Conservation (phyloP, 805 yeast genomes). For the Candida insectorum region DNA sequence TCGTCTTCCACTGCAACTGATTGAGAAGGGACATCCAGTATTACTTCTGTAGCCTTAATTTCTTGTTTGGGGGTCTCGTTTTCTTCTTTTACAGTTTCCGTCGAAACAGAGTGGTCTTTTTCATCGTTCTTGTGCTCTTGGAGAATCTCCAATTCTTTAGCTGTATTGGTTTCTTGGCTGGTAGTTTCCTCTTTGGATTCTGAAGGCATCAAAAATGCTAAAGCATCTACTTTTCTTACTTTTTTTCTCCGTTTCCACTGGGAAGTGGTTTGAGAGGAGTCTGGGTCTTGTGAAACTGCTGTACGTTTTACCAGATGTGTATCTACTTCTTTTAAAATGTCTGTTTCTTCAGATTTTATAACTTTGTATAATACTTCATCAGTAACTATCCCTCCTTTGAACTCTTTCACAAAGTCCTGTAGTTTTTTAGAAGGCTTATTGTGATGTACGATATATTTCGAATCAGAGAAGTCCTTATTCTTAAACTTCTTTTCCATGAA, state of each 20-base stretch:
- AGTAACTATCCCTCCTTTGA: conserved; percentile 2
- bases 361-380: conserved; percentile 5
- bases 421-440: conserved; percentile 3
- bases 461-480: background rate
- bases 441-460: conserved; percentile 3
- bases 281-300: conserved; percentile 3
- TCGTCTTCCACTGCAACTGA: background rate
- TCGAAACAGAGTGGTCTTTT: background rate
- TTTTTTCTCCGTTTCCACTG: conserved; percentile 6
- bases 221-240: conserved; percentile 5
- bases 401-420: conserved; percentile 3
- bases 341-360: conserved; percentile 1
- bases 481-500: conserved; percentile 6
- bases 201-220: conserved; percentile 7
- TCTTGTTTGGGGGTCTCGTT: background rate
- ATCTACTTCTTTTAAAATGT: background rate
- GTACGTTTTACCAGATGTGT: conserved; percentile 1
- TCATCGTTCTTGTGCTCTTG: background rate
- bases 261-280: background rate
- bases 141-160: no score
- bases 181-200: no score
- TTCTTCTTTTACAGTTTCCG: background rate
- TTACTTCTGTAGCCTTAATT: background rate
- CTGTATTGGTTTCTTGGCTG: no score
- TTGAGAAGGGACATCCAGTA: background rate